These are phyloP conservation scores for Arthonia radiata DNA, from an alignment of 495 filamentous ascomycete species.

Conservation along the genomic window DNA sequence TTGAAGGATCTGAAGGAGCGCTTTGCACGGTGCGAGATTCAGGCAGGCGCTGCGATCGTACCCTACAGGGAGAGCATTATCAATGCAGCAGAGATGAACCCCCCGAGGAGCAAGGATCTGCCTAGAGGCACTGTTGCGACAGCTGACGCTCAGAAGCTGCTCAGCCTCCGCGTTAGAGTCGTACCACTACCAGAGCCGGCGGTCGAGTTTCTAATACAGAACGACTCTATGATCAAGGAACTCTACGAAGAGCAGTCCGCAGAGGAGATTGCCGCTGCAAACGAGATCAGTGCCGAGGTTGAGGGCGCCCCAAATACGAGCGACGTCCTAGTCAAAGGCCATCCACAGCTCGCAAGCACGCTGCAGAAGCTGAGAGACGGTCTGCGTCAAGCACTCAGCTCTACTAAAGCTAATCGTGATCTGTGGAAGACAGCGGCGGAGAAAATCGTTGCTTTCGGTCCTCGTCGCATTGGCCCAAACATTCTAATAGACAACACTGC, in stretches of 20 bases:
- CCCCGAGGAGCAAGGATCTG: conserved; percentile 61
- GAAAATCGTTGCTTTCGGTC: conserved; percentile 72
- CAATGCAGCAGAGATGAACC: conserved; percentile 66
- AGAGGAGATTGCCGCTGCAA: conserved; percentile 7
- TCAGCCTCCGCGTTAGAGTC: conserved; percentile 56
- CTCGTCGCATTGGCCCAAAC: conserved; percentile 64
- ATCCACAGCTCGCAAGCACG: no score
- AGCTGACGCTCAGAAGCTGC: conserved; percentile 59
- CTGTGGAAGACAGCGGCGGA: conserved; percentile 56
- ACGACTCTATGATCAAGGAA: conserved; percentile 50
- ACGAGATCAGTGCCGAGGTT: conserved; percentile 7
- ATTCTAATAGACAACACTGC: conserved; percentile 66
- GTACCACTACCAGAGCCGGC: conserved; percentile 52
- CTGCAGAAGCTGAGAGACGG: conserved; percentile 50
- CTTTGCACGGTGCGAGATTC: conserved; percentile 87
- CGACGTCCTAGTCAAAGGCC: conserved; percentile 2
- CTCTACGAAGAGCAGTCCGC: conserved; percentile 43
- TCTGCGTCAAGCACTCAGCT: conserved; percentile 39
- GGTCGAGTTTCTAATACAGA: conserved; percentile 65
- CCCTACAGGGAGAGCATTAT: conserved; percentile 89
- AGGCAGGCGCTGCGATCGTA: conserved; percentile 79
- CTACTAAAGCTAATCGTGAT: conserved; percentile 38
- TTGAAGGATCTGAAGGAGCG: conserved; percentile 81
- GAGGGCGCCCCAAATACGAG: conserved; percentile 2
- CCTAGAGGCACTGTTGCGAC: conserved; percentile 61